These are phyloP conservation scores for Cantharellus anzutake DNA, from an alignment of 768 basidiomycete species.

Conservation along the genomic window DNA sequence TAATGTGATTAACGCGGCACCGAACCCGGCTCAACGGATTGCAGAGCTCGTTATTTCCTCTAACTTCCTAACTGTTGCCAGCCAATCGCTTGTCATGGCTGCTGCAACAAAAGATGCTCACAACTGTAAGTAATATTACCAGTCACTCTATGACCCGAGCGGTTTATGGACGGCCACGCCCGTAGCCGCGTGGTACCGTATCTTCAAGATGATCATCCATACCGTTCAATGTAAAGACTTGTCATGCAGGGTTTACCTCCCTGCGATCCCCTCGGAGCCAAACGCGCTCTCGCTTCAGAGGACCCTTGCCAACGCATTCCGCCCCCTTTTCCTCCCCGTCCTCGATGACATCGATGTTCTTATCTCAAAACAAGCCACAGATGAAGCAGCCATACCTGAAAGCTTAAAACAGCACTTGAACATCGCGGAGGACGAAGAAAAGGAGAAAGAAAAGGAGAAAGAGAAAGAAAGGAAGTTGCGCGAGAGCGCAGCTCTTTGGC, in stretches of 20 bases:
- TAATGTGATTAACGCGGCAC: background rate
- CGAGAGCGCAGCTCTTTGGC: background rate
- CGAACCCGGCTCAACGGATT: background rate
- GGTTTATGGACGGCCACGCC: background rate
- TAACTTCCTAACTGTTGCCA: background rate
- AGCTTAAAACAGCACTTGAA: background rate
- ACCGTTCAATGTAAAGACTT: background rate
- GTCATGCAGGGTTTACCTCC: background rate
- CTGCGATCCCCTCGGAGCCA: background rate
- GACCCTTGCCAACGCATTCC: background rate
- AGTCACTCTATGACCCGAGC: background rate
- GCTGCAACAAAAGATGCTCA: background rate
- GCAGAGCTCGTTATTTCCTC: background rate
- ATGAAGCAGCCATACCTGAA: background rate
- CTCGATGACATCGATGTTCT: background rate
- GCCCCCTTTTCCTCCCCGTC: background rate
- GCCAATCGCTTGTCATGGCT: background rate
- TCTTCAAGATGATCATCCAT: background rate
- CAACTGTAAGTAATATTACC: background rate
- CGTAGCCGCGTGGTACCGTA: background rate
- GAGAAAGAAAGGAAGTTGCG: background rate
- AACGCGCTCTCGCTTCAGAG: background rate
- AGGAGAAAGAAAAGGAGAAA: background rate
- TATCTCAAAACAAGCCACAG: background rate
- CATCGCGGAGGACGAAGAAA: background rate